Conservation (phyloP, 1,284 basidiomycete genomes). For the Microbotryum intermedium region DNA sequence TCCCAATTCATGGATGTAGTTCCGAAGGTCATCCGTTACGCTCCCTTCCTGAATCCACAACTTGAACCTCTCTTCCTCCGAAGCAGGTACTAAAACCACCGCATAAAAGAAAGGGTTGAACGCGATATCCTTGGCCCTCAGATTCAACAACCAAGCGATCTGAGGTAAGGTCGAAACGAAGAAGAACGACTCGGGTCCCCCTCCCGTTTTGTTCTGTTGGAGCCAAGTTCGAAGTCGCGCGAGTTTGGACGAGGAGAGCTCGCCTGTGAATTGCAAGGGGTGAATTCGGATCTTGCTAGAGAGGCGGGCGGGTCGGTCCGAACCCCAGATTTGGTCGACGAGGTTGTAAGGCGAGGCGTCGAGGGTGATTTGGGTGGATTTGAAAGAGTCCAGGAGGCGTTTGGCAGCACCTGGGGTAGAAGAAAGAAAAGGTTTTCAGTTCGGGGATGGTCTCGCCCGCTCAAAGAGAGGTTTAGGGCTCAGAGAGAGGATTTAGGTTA, state of each 20-base stretch:
- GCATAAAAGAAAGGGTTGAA: slow-evolving; percentile 82
- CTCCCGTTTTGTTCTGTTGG: slow-evolving; percentile 46
- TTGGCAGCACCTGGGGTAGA: slow-evolving; percentile 1
- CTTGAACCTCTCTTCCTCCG: slow-evolving; percentile 1
- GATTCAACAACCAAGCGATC: slow-evolving; percentile 68
- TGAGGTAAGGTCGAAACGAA: slow-evolving; percentile 42
- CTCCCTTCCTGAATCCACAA: slow-evolving; percentile 50
- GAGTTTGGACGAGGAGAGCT: slow-evolving; percentile 60
- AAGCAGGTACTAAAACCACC: slow-evolving; percentile 62
- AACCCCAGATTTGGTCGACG: slow-evolving; percentile 69
- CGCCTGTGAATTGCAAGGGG: slow-evolving; percentile 58
- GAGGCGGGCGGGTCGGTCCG: slow-evolving; percentile 60
- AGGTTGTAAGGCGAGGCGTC: slow-evolving; percentile 57
- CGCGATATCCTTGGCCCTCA: slow-evolving; percentile 74
- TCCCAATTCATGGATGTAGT: slow-evolving; percentile 50
- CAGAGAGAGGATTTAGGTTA: not conserved
- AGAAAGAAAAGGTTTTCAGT: not conserved
- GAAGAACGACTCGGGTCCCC: slow-evolving; percentile 46
- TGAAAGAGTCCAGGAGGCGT: not conserved
- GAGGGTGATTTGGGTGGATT: slow-evolving; percentile 44
- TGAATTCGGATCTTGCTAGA: slow-evolving; percentile 60
- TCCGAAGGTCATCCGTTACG: slow-evolving; percentile 49
- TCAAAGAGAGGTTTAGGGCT: not conserved
- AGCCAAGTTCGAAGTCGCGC: slow-evolving; percentile 55
- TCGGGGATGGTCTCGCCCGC: too few relatives aligned